Evolutionary conservation across 768 basidiomycete species (phyloP).

Genomic region (Calocybe gangraenosa): DNA sequence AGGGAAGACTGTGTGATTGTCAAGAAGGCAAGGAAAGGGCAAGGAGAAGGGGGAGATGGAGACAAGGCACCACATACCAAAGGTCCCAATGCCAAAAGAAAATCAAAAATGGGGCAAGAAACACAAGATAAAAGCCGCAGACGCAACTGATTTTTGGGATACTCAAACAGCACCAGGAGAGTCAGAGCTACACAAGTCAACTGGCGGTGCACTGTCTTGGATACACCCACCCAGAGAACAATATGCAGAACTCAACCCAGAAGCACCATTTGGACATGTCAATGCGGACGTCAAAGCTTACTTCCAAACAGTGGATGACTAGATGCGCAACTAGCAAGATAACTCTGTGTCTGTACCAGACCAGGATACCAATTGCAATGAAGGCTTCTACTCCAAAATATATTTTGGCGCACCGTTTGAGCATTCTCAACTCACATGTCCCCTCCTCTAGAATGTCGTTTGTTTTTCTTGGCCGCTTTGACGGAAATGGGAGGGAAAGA

Average conservation of each 20-base stretch:
- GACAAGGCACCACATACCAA: slow-evolving; percentile 13
- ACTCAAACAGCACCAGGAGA: slow-evolving; percentile 17
- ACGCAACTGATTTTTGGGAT: not conserved
- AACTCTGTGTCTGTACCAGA: slow-evolving; percentile 33
- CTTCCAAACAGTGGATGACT: slow-evolving; percentile 83
- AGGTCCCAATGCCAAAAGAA: slow-evolving; percentile 15
- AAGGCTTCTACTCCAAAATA: slow-evolving; percentile 39
- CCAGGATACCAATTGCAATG: slow-evolving; percentile 59
- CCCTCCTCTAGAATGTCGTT: slow-evolving; percentile 59
- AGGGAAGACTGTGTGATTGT: slow-evolving; percentile 15
- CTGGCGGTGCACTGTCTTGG: slow-evolving; percentile 60
- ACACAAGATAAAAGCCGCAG: slow-evolving; percentile 12
- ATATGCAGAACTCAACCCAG: slow-evolving; percentile 40
- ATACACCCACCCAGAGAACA: slow-evolving; percentile 43
- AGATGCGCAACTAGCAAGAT: slow-evolving; percentile 85
- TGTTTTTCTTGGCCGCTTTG: slow-evolving; percentile 81
- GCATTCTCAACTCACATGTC: too few relatives aligned
- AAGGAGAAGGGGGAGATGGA: slow-evolving; percentile 16
- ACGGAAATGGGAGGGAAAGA: slow-evolving; percentile 86
- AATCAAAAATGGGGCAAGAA: slow-evolving; percentile 18
- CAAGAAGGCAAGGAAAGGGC: slow-evolving; percentile 23
- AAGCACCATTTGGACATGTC: slow-evolving; percentile 87
- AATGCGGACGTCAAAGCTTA: slow-evolving; percentile 92
- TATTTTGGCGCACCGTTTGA: slow-evolving; percentile 12
- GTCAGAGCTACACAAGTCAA: slow-evolving; percentile 13